A percentile compares a stretch with the other conserved stretches of the same genome.
These are phyloP conservation scores for Melocanna baccifera DNA, from an alignment of 176 grass and related monocot genomes.

Conservation along the genomic window DNA sequence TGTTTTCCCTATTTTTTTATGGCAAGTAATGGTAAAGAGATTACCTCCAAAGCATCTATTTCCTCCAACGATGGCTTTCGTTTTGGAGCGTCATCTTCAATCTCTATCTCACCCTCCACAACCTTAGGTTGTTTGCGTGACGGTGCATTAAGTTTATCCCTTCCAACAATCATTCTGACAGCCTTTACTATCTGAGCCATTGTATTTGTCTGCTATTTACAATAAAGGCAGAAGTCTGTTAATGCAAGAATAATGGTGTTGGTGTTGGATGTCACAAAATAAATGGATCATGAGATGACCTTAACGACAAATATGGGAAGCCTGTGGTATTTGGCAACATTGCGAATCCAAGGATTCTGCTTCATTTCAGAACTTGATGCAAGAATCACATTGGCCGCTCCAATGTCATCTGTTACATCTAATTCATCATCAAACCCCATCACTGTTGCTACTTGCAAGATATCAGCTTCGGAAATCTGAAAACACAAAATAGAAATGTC, in stretches of 20 bases:
- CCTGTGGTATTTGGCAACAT: constrained; percentile 73
- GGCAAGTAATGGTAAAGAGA: not conserved
- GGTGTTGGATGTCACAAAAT: constrained; percentile 13
- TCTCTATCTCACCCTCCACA: constrained; percentile 70
- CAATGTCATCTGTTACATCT: constrained; percentile 87
- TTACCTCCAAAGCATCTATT: constrained; percentile 95
- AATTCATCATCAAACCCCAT: constrained; percentile 88
- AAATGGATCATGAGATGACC: constrained; percentile 42
- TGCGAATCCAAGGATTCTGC: constrained; percentile 79
- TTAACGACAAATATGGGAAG: constrained; percentile 90
- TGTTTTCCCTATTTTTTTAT: not conserved
- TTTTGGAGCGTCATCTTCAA: constrained; percentile 89
- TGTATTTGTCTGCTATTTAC: constrained; percentile 58
- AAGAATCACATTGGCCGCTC: constrained; percentile 73
- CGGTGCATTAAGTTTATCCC: constrained; percentile 34
- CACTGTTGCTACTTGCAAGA: constrained; percentile 81
- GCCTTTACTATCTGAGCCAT: constrained; percentile 98
- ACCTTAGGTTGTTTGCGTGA: constrained; percentile 32
- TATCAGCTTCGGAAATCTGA: constrained; percentile 84
- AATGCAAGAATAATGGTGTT: constrained; percentile 30
- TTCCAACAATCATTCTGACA: constrained; percentile 91
- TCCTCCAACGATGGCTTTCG: constrained; percentile 91
- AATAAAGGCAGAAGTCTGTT: constrained; percentile 29
- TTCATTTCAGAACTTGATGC: constrained; percentile 90
- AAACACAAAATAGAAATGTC: constrained; percentile 28